These are phyloP conservation scores for Phytophthora sp. DNA, from an alignment of 352 stramenopile genomes.

Conservation along the genomic window DNA sequence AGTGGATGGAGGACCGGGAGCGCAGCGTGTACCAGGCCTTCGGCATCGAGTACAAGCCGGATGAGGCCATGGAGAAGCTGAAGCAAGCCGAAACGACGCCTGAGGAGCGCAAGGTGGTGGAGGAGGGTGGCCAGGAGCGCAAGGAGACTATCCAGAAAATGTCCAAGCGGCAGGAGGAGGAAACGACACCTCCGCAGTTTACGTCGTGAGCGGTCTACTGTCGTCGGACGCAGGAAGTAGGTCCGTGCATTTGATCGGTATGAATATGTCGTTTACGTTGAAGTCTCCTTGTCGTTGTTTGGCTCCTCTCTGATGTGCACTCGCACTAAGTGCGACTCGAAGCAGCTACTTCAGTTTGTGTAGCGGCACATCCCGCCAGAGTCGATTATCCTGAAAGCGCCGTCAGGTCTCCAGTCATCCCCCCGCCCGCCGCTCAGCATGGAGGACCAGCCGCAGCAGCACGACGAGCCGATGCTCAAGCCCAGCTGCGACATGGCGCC, in stretches of 20 bases:
- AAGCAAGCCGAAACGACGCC: conserved; percentile 13
- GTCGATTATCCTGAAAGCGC: neutral
- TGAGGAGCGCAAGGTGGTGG: conserved; percentile 24
- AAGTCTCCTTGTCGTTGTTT: too few species aligned
- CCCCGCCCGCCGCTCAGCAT: conserved; percentile 1
- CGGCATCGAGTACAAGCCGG: conserved; percentile 46
- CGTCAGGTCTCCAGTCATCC: conserved; percentile 1
- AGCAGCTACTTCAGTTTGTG: conserved; percentile 26
- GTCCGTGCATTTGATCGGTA: too few species aligned
- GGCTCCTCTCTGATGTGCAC: too few species aligned
- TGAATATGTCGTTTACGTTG: too few species aligned
- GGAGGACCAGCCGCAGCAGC: conserved; percentile 25
- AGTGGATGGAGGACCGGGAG: conserved; percentile 30
- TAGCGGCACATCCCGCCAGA: too few species aligned
- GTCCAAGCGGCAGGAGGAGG: conserved; percentile 67
- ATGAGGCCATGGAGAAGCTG: conserved; percentile 20
- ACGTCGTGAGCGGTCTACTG: conserved; percentile 28
- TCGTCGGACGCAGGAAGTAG: too few species aligned
- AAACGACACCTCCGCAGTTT: conserved; percentile 64
- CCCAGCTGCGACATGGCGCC: neutral
- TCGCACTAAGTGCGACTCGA: too few species aligned
- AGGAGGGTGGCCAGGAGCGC: conserved; percentile 31
- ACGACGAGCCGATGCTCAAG: conserved; percentile 31
- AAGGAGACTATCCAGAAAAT: conserved; percentile 63
- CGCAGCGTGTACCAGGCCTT: conserved; percentile 37